Conservation (phyloP, 2,329 filamentous ascomycete genomes). For the Pseudogymnoascus sp. region DNA sequence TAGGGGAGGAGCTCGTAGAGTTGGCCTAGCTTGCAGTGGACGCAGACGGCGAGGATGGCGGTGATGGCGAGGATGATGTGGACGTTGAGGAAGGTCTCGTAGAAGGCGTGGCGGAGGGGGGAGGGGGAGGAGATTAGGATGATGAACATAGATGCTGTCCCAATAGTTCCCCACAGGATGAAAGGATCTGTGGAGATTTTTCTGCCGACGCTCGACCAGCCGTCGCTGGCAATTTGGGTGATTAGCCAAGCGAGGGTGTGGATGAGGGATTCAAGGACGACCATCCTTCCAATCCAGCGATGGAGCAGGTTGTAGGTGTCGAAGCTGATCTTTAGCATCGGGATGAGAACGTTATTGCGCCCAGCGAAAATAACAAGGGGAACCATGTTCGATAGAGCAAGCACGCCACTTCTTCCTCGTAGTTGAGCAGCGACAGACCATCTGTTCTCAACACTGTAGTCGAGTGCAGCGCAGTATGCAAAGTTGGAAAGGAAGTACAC, state of each 20-base stretch:
- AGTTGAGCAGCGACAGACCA: slow-evolving; percentile 70
- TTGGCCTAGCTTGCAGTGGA: slow-evolving; percentile 64
- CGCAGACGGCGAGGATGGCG: slow-evolving; percentile 62
- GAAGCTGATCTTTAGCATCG: slow-evolving; percentile 76
- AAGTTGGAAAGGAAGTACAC: slow-evolving; percentile 54
- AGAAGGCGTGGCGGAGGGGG: slow-evolving; percentile 84
- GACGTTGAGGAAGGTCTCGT: slow-evolving; percentile 87
- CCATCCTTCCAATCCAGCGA: slow-evolving; percentile 71
- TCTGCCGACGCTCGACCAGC: slow-evolving; percentile 49
- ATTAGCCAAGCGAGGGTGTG: slow-evolving; percentile 69
- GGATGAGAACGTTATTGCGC: slow-evolving; percentile 88
- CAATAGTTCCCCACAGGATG: slow-evolving; percentile 55
- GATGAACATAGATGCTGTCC: slow-evolving; percentile 51
- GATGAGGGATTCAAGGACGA: slow-evolving; percentile 59
- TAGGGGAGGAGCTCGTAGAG: slow-evolving; percentile 61
- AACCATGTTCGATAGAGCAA: slow-evolving; percentile 85
- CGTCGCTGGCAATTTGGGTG: slow-evolving; percentile 59
- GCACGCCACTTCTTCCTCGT: slow-evolving; percentile 74
- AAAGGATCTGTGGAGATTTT: slow-evolving; percentile 53
- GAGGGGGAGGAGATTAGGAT: slow-evolving; percentile 66
- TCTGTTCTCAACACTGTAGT: slow-evolving; percentile 50
- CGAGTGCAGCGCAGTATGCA: slow-evolving; percentile 52
- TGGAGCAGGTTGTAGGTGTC: slow-evolving; percentile 93
- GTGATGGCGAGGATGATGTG: slow-evolving; percentile 71
- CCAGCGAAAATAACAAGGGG: slow-evolving; percentile 82